Percentiles rank a stretch among this genome's conserved stretches.
Evolutionary conservation across 169 alveolate genomes (phyloP).

Genomic region (Blepharisma undulans): DNA sequence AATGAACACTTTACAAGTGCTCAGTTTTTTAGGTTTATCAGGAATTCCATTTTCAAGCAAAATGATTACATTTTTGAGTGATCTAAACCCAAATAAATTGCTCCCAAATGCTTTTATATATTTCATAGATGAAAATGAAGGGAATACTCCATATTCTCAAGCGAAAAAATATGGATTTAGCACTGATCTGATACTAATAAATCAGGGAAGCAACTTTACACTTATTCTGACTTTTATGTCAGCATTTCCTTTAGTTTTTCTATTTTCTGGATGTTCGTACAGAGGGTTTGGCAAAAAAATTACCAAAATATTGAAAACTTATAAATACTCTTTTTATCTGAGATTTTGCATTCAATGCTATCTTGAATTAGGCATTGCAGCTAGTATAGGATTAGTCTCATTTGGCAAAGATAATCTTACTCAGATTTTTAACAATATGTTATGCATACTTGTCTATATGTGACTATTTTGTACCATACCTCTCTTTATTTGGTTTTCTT

Average conservation of each 20-base stretch:
- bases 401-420: too few relatives aligned
- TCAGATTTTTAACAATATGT: too few relatives aligned
- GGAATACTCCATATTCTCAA: neutral
- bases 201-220: too few relatives aligned
- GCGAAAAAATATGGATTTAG: neutral
- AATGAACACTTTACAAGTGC: neutral
- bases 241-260: too few relatives aligned
- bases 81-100: neutral
- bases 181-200: neutral
- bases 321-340: neutral
- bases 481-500: too few relatives aligned
- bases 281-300: neutral
- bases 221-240: too few relatives aligned
- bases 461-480: too few relatives aligned
- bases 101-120: conserved; percentile 12
- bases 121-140: neutral
- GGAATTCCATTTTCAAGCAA: neutral
- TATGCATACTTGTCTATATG: too few relatives aligned
- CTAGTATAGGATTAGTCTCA: too few relatives aligned
- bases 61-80: neutral
- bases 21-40: neutral
- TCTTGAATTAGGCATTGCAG: too few relatives aligned
- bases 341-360: neutral
- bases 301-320: neutral
- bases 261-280: too few relatives aligned